Evolutionary conservation across 306 rosid genomes (phyloP), one percentile per base, ranked within the genome.

Genomic region (Citrullus amarus): DNA sequence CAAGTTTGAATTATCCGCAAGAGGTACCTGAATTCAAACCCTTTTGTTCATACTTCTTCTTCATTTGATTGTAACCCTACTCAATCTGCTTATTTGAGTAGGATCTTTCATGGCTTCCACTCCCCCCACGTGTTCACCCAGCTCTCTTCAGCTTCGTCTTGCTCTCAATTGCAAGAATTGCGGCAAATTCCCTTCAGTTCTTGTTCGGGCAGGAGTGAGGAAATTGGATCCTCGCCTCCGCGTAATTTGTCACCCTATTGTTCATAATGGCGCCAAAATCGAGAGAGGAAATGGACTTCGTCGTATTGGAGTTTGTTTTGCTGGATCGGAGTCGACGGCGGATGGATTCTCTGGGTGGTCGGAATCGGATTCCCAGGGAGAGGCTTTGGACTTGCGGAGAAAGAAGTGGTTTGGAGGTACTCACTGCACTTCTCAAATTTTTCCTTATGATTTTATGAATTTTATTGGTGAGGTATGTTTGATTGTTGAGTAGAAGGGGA

Each of bases 341-440:
- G 97, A 91, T 44, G 91, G 86, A 1, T 88, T 92, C 60, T 88
- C 97, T 15, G 99, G 99, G 25, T 96, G 98, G 99, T 90, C 97
- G 61, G 86, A 85, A 41, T 66, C 93, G 5, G 86, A 72, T 48
- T 76, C 53, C 44, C 86, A 43, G 5, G 90, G 83, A 55, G 81
- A 82, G 68, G 68, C 74, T 25, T 17, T 68, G 56, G 82, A 79
- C 9, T 78, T 87, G 61, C 82, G 56, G 22, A 91, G 84, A 82
- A 89, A 83, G 86, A 80, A 86, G 34, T 69, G 87, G 43, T 79
- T 60, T 22, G 88, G 87, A 88, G 99, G 99, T 96, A 83, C 84
- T 72, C 91, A 82, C 86, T 72, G 73, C 68, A 56, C 50, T 78
- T 75, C 85, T 16, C 13, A 8, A 73, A 51, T 78, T 20, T 25